These are phyloP conservation scores for Fraxinus cuspidata DNA, from an alignment of 257 asterid genomes.

Conservation along the genomic window DNA sequence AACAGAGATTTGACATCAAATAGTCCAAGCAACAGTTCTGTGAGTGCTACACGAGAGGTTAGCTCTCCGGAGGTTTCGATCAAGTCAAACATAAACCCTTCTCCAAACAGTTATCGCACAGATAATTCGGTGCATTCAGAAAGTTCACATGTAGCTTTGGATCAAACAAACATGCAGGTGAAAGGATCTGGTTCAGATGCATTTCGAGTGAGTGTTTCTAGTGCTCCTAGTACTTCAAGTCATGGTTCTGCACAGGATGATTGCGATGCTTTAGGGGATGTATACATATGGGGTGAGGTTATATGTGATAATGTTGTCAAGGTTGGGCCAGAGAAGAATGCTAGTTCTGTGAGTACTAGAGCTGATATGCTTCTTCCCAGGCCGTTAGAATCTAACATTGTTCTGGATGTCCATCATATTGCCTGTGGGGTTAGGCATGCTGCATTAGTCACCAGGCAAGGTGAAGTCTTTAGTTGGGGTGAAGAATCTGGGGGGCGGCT, in stretches of 20 bases:
- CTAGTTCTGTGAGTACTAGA: slow-evolving; percentile 62
- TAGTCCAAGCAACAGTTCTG: slow-evolving; percentile 76
- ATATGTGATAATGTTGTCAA: slow-evolving; percentile 69
- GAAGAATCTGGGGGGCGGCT: slow-evolving; percentile 98
- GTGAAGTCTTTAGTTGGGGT: slow-evolving; percentile 94
- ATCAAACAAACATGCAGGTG: slow-evolving; percentile 76
- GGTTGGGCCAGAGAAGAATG: slow-evolving; percentile 73
- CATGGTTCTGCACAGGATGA: slow-evolving; percentile 93
- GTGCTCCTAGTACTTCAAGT: slow-evolving; percentile 97
- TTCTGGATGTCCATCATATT: slow-evolving; percentile 79
- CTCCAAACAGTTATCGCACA: slow-evolving; percentile 56
- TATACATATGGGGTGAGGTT: slow-evolving; percentile 96
- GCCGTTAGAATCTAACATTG: slow-evolving; percentile 73
- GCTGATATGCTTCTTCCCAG: slow-evolving; percentile 81
- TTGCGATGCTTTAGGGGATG: slow-evolving; percentile 89
- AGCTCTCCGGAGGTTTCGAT: slow-evolving; percentile 70
- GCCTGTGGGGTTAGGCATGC: slow-evolving; percentile 93
- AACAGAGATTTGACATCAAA: slow-evolving; percentile 69
- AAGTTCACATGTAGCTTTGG: slow-evolving; percentile 76
- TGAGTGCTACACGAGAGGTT: slow-evolving; percentile 65
- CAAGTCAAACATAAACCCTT: slow-evolving; percentile 54
- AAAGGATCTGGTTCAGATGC: slow-evolving; percentile 82
- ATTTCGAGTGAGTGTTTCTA: slow-evolving; percentile 89
- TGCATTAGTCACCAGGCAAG: slow-evolving; percentile 83
- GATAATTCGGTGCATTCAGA: slow-evolving; percentile 52